phyloP scores from a whole-genome alignment of 2,329 filamentous ascomycete genomes.

The Drechslera avenae region DNA sequence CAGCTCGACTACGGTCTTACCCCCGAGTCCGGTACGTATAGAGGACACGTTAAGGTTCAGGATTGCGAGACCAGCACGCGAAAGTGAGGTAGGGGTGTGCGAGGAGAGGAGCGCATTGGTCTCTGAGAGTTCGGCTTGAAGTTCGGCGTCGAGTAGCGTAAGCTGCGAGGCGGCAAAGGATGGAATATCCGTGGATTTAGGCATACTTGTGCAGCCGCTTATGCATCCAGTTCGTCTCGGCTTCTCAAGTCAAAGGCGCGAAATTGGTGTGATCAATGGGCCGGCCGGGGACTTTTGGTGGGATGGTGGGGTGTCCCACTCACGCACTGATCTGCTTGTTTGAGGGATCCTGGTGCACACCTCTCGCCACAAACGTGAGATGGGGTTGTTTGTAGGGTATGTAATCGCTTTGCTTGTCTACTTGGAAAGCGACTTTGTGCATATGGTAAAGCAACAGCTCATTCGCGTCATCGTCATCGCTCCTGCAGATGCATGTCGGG shows the following conservation, averaged over 20 bases:
- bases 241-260: not conserved
- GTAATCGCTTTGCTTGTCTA: not conserved
- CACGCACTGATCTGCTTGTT: not conserved
- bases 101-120: slow-evolving; percentile 69
- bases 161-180: slow-evolving; percentile 75
- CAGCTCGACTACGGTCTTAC: slow-evolving; percentile 87
- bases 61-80: slow-evolving; percentile 78
- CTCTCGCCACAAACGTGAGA: no score
- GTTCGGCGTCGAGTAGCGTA: slow-evolving; percentile 70
- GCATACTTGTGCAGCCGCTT: slow-evolving; percentile 24
- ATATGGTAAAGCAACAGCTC: not conserved
- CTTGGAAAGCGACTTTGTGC: not conserved
- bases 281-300: not conserved
- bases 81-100: slow-evolving; percentile 70
- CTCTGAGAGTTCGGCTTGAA: slow-evolving; percentile 73
- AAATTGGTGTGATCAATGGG: not conserved
- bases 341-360: not conserved
- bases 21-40: slow-evolving; percentile 86
- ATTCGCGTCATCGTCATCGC: slow-evolving; percentile 4
- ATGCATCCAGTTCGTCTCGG: not conserved
- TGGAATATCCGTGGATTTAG: slow-evolving; percentile 59
- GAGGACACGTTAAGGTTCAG: slow-evolving; percentile 75
- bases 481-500: not conserved
- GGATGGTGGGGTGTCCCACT: not conserved
- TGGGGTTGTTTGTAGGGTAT: no score